These are phyloP conservation scores for Sphagnum magellanicum DNA, from an alignment of 228 moss, liverwort and hornwort species.

Conservation along the genomic window DNA sequence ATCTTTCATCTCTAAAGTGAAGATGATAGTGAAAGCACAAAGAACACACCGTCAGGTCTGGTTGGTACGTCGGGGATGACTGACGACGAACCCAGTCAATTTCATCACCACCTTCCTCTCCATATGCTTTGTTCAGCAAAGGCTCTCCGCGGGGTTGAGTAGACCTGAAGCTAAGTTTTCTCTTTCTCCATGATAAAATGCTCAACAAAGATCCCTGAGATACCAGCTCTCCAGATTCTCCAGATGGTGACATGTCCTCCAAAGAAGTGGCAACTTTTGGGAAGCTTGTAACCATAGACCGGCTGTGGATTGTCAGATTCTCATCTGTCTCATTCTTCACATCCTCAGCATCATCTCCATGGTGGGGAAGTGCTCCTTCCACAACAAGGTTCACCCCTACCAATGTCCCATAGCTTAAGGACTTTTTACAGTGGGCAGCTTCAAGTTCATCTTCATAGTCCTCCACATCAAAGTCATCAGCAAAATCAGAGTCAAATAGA, in stretches of 20 bases:
- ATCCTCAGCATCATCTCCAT: slow-evolving; percentile 44
- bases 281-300: slow-evolving; percentile 45
- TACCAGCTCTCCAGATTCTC: slow-evolving; percentile 40
- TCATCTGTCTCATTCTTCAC: slow-evolving; percentile 21
- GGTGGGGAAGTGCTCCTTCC: slow-evolving; percentile 86
- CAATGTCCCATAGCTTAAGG: slow-evolving; percentile 91
- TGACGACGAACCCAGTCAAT: slow-evolving; percentile 99
- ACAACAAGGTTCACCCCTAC: slow-evolving; percentile 87
- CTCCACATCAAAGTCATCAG: slow-evolving; percentile 61
- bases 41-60: slow-evolving; percentile 41
- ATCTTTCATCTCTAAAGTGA: too few species aligned
- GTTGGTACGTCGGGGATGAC: slow-evolving; percentile 44
- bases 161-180: slow-evolving; percentile 86
- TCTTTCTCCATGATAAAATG: slow-evolving; percentile 78
- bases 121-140: slow-evolving; percentile 88
- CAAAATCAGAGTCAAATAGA: slow-evolving; percentile 75
- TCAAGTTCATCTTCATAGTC: slow-evolving; percentile 61
- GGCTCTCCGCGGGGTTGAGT: slow-evolving; percentile 92
- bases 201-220: slow-evolving; percentile 57
- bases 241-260: slow-evolving; percentile 42
- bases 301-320: slow-evolving; percentile 61
- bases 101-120: slow-evolving; percentile 98
- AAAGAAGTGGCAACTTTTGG: slow-evolving; percentile 36
- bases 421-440: slow-evolving; percentile 42
- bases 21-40: background rate